phyloP scores from a whole-genome alignment of 768 basidiomycete species.

The Calocera cornea region DNA sequence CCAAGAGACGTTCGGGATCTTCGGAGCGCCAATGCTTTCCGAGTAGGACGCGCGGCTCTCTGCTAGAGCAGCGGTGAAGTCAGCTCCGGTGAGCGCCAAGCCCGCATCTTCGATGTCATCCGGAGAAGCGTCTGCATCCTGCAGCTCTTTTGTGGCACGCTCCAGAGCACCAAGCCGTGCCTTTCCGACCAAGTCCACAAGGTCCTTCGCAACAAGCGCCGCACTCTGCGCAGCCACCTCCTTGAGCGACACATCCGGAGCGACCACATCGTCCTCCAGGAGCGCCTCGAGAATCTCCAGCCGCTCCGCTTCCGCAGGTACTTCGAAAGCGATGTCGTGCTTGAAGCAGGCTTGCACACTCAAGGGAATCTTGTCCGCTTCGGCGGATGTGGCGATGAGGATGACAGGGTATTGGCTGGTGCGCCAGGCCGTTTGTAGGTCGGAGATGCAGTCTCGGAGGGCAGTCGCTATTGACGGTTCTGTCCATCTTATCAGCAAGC shows the following conservation, averaged over 20 bases:
- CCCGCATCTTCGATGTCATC: slow-evolving; percentile 25
- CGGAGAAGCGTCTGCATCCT: slow-evolving; percentile 2
- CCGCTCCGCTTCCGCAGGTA: slow-evolving; percentile 66
- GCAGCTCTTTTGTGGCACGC: slow-evolving; percentile 26
- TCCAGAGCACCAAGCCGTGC: slow-evolving; percentile 43
- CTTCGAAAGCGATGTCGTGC: slow-evolving; percentile 66
- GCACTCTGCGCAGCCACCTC: slow-evolving; percentile 76
- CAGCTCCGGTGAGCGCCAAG: slow-evolving; percentile 33
- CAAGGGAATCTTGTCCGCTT: slow-evolving; percentile 48
- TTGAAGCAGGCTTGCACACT: slow-evolving; percentile 64
- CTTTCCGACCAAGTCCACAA: slow-evolving; percentile 51
- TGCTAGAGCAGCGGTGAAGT: slow-evolving; percentile 60
- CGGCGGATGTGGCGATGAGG: slow-evolving; percentile 58
- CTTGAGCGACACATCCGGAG: slow-evolving; percentile 66
- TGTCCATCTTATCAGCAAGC: slow-evolving; percentile 19
- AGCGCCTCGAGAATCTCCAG: slow-evolving; percentile 41
- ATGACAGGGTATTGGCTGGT: slow-evolving; percentile 57
- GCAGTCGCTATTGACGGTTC: slow-evolving; percentile 44
- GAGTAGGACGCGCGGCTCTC: slow-evolving; percentile 67
- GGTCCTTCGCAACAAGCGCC: slow-evolving; percentile 71
- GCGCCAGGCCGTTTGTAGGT: slow-evolving; percentile 43
- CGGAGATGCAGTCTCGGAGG: slow-evolving; percentile 49
- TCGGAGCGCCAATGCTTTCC: slow-evolving; percentile 91
- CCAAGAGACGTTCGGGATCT: slow-evolving; percentile 91
- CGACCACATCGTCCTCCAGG: slow-evolving; percentile 32